Evolutionary conservation across 192 early-diverging fungal genomes (phyloP), one percentile per base, ranked within the genome.

Genomic region (Geranomyces variabilis): DNA sequence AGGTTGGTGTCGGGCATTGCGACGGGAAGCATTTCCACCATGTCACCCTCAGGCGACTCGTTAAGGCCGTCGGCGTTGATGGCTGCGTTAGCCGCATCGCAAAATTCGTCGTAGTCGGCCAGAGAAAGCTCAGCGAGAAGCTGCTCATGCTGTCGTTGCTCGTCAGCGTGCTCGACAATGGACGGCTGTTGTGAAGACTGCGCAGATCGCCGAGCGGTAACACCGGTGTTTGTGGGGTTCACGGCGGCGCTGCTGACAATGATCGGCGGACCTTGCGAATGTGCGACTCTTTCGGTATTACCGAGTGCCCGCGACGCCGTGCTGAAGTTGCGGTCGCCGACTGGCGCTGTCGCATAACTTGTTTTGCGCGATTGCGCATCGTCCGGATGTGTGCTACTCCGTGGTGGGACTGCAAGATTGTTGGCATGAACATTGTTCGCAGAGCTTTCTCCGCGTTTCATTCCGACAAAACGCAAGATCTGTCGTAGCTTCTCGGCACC

Each of bases 101-200:
- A 41, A 41, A 41, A 41, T 7, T 41, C 10, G 28, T 64, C 63
- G 22, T 64, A 64, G 63, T 64, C 63, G 2, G 33, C 63, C 63
- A 64, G 43, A n/a, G 33, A 45, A 13, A 64, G 63, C 28, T 64
- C 63, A 5, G 63, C 63, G 34, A 64, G 63, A n/a, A 64, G 43
- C 28, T 64, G 63, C 14, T 45, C 41, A 6, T 53, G 51, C 51
- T 53, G 51, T 53, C 51, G 24, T 64, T 36, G 44, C 29, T 36
- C 41, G 17, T 29, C 31, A 26, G 58, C 28, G 28, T 30, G 58
- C 58, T 60, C 58, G 22, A 60, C 58, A 7, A 60, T 17, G 22
- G 58, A 60, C 5, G 58, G 28, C 26, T 60, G 58, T 6, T 17
- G 58, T 33, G 58, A 60, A 53, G 51, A 53, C 24, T n/a, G n/a